Conservation (phyloP, 768 basidiomycete genomes). For the Strobilomyces echinocephalus region DNA sequence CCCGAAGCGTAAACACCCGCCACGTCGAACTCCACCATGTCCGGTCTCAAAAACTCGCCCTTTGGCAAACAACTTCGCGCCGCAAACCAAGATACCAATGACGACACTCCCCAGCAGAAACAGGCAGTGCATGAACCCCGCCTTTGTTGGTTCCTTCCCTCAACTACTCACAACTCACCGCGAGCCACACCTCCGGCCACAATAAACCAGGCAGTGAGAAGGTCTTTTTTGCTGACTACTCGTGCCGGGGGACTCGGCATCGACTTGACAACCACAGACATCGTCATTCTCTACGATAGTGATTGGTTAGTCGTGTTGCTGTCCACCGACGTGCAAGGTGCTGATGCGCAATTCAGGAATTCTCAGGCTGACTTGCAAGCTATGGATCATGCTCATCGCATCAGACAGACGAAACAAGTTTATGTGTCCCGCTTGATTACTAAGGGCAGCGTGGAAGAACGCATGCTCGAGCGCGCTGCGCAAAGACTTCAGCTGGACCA, state of each 20-base stretch:
- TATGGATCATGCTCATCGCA: conserved; percentile 96
- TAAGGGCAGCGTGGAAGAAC: conserved; percentile 85
- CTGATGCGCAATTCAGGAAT: conserved; percentile 56
- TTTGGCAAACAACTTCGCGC: conserved; percentile 81
- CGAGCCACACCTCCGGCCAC: conserved; percentile 44
- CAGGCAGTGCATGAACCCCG: conserved; percentile 48
- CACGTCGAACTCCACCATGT: conserved; percentile 39
- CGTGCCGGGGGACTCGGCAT: conserved; percentile 97
- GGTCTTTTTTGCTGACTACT: conserved; percentile 94
- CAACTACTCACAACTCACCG: conserved; percentile 47
- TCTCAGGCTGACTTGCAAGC: conserved; percentile 98
- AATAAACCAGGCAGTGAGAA: conserved; percentile 48
- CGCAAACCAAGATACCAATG: conserved; percentile 52
- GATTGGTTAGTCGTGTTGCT: conserved; percentile 63
- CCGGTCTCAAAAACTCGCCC: conserved; percentile 77
- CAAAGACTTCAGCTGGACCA: conserved; percentile 95
- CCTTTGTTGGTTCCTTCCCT: conserved; percentile 60
- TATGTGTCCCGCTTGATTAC: conserved; percentile 85
- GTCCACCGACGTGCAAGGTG: background rate
- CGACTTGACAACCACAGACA: conserved; percentile 90
- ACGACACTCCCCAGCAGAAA: conserved; percentile 51
- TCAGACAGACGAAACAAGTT: conserved; percentile 90
- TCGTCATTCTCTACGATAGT: conserved; percentile 93
- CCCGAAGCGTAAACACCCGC: background rate
- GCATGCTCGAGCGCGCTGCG: conserved; percentile 85